phyloP scores from a whole-genome alignment of 306 rosid species.

The Quercus glauca region DNA sequence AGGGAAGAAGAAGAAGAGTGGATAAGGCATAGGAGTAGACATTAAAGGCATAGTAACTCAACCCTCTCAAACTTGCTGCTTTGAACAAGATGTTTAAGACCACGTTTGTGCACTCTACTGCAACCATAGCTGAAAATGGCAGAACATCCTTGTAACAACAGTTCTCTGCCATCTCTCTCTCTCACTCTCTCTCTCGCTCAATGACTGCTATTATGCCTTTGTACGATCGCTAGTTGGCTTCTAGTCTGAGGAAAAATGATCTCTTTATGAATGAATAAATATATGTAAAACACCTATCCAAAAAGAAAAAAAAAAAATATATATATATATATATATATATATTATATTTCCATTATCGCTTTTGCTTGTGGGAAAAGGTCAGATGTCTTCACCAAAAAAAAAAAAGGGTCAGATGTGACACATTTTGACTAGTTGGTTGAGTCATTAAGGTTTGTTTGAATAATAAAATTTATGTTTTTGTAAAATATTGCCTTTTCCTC shows the following conservation, averaged over 20 bases:
- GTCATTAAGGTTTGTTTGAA: too few species aligned
- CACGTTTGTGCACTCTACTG: slow-evolving; percentile 45
- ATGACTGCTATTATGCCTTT: neutral
- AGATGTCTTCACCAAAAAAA: too few species aligned
- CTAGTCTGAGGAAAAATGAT: neutral
- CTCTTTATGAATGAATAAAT: too few species aligned
- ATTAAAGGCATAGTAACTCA: slow-evolving; percentile 49
- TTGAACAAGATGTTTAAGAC: slow-evolving; percentile 47
- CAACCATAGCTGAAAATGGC: slow-evolving; percentile 47
- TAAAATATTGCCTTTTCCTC: too few species aligned
- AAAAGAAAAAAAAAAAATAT: too few species aligned
- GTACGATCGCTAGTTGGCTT: neutral
- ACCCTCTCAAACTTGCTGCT: slow-evolving; percentile 43
- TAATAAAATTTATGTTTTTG: too few species aligned
- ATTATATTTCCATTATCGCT: too few species aligned
- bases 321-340: too few species aligned
- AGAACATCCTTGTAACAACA: slow-evolving; percentile 31
- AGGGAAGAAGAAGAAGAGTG: slow-evolving; percentile 46
- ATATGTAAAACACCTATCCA: too few species aligned
- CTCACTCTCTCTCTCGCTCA: slow-evolving; percentile 15
- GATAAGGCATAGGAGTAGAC: slow-evolving; percentile 44
- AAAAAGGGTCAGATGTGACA: too few species aligned
- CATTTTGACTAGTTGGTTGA: too few species aligned
- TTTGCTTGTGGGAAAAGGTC: too few species aligned
- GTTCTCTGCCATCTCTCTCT: slow-evolving; percentile 26